Base-by-base conservation (phyloP, 116 monocot genomes). In the Zostera marina region DNA sequence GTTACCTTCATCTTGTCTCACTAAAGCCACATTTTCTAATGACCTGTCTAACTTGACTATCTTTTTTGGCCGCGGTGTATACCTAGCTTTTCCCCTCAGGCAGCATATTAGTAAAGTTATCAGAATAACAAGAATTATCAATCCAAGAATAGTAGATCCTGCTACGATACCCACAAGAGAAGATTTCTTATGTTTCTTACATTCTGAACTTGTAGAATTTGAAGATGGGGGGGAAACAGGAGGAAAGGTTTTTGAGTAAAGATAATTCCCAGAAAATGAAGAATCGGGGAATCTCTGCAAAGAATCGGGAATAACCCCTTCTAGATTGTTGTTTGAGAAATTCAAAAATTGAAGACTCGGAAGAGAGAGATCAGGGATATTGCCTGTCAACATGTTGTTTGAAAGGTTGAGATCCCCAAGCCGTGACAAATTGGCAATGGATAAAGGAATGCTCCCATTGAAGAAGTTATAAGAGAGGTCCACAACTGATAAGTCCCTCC, bases 351-450 rank as follows among this genome's bases (percentile, higher is more conserved):
- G 42, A 91, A 91, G 82, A 32, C 52, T 73, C 1, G 82, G 79
- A 22, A 85, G 71, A n/a, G 44, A 42, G 43, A 91, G 63, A 23
- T 82, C 77, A 2, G 82, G 82, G 44, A 91, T 75, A 22, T 64
- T 60, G 12, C 85, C 85, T n/a, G 85, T 75, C 42, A 91, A 59
- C 0, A 77, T 72, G 65, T 91, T 91, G 71, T 80, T 79, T n/a
- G 85, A 79, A 44, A 91, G 80, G 62, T 85, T 67, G 15, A 91
- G 60, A 14, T 74, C 42, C 8, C 42, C 21, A 7, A 91, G 77
- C 25, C 63, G 68, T 13, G 79, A 67, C 24, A 79, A 55, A 63
- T 73, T 73, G 19, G 82, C 77, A 19, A 91, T 57, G 9, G 91
- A 77, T 7, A 71, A 47, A 8, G 91, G 85, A 14, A 91, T 79